Evolutionary conservation across 768 basidiomycete species (phyloP).

Genomic region (Boletus rubropictus): DNA sequence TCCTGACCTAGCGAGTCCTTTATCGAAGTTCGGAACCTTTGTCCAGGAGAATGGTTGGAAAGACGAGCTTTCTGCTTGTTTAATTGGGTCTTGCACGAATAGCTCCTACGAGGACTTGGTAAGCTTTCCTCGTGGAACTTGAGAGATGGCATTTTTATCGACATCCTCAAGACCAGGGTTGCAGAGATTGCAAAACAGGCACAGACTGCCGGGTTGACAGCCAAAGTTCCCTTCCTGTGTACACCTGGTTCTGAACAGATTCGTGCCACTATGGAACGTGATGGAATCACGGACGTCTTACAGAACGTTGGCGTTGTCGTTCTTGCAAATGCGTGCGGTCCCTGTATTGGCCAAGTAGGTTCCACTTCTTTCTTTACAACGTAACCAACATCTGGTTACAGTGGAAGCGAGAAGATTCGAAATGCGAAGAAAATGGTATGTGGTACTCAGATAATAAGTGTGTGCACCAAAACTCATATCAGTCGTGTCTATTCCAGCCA

Average conservation of each 20-base stretch:
- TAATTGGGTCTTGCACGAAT: constrained; percentile 99
- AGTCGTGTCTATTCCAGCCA: constrained; percentile 46
- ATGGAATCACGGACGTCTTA: constrained; percentile 74
- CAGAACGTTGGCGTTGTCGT: constrained; percentile 91
- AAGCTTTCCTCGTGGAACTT: constrained; percentile 5
- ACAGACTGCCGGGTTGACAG: constrained; percentile 69
- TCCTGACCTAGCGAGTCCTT: constrained; percentile 89
- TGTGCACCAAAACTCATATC: constrained; percentile 4
- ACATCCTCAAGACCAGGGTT: constrained; percentile 65
- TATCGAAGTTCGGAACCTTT: constrained; percentile 81
- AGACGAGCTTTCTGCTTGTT: constrained; percentile 81
- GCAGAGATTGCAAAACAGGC: constrained; percentile 90
- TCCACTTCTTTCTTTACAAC: neutral
- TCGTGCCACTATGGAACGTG: constrained; percentile 94
- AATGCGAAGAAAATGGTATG: constrained; percentile 86
- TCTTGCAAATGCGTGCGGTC: constrained; percentile 96
- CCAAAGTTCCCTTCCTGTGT: constrained; percentile 82
- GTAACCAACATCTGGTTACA: constrained; percentile 26
- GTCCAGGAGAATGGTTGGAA: constrained; percentile 88
- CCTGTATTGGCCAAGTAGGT: constrained; percentile 90
- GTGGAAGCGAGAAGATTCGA: constrained; percentile 91
- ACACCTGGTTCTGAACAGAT: constrained; percentile 95
- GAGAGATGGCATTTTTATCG: neutral
- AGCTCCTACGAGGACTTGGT: constrained; percentile 98
- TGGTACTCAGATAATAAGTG: constrained; percentile 1